A percentile compares a stretch with the other conserved stretches of the same genome.
Evolutionary conservation across 176 grass and related monocot genomes (phyloP).

Genomic region (Hyparrhenia diplandra): DNA sequence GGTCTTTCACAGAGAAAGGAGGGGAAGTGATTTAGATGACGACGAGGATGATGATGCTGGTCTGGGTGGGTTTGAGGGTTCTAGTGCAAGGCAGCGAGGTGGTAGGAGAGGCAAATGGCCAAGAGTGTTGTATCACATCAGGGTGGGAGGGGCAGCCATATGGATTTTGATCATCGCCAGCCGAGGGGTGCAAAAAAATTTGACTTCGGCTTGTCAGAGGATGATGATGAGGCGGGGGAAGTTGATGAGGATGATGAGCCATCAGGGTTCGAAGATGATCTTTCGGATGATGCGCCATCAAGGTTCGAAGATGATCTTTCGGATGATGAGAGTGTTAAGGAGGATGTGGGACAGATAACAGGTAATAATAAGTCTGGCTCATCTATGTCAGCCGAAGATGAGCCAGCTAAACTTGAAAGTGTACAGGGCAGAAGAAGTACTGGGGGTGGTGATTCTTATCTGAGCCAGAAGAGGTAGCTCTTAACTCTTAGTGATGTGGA

Average conservation of each 20-base stretch:
- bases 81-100: constrained; percentile 21
- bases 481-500: neutral
- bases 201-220: constrained; percentile 34
- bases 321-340: constrained; percentile 24
- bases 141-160: constrained; percentile 18
- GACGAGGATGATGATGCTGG: neutral
- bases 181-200: constrained; percentile 1
- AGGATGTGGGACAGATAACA: constrained; percentile 20
- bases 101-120: constrained; percentile 2
- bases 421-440: neutral
- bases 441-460: constrained; percentile 63
- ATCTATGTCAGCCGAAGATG: constrained; percentile 21
- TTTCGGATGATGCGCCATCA: too few species aligned
- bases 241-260: constrained; percentile 46
- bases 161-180: constrained; percentile 2
- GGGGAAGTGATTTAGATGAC: constrained; percentile 28
- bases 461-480: constrained; percentile 81
- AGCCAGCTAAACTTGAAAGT: constrained; percentile 28
- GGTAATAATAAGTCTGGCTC: constrained; percentile 18
- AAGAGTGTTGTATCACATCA: constrained; percentile 3
- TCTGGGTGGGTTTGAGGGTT: constrained; percentile 10
- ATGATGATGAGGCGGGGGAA: constrained; percentile 34
- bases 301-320: too few species aligned
- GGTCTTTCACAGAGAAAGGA: constrained; percentile 27
- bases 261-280: constrained; percentile 55